phyloP scores from a whole-genome alignment of 139 green algal genomes.

The Asterochloris sp. region DNA sequence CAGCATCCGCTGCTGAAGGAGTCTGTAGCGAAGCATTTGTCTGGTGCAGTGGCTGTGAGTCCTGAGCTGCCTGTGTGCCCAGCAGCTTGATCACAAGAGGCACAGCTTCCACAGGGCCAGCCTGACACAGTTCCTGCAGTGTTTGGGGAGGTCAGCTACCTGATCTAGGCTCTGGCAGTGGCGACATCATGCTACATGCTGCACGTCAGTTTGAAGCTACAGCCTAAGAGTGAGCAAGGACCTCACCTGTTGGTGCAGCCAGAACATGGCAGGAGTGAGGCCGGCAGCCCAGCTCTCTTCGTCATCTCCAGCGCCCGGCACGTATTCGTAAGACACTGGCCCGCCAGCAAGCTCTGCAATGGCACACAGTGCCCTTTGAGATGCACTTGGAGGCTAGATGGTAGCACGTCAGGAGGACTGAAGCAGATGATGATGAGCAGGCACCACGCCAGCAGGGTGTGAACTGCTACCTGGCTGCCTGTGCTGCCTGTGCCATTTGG shows the following conservation, averaged over 20 bases:
- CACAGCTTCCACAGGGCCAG: slow-evolving; percentile 29
- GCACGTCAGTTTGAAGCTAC: neutral
- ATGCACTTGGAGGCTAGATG: too few species aligned
- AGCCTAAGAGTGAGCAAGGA: neutral
- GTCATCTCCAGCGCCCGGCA: slow-evolving; percentile 91
- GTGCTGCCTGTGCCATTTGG: too few species aligned
- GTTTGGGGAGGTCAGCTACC: neutral
- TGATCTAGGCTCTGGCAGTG: neutral
- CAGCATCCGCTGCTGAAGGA: too few species aligned
- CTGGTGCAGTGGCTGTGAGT: too few species aligned
- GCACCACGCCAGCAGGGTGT: too few species aligned
- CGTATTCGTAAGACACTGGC: slow-evolving; percentile 52
- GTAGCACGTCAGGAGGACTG: too few species aligned
- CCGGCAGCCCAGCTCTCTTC: slow-evolving; percentile 92
- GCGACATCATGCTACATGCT: neutral
- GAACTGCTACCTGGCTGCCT: too few species aligned
- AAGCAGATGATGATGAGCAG: too few species aligned
- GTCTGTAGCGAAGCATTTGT: too few species aligned
- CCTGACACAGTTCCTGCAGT: slow-evolving; percentile 42
- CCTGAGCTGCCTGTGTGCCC: too few species aligned
- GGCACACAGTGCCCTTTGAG: too few species aligned
- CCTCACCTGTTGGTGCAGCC: slow-evolving; percentile 42
- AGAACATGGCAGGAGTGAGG: slow-evolving; percentile 75
- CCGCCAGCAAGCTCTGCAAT: neutral
- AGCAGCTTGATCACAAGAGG: too few species aligned